Base-by-base conservation (phyloP, 352 stramenopile genomes). In the Pythium periplocum region DNA sequence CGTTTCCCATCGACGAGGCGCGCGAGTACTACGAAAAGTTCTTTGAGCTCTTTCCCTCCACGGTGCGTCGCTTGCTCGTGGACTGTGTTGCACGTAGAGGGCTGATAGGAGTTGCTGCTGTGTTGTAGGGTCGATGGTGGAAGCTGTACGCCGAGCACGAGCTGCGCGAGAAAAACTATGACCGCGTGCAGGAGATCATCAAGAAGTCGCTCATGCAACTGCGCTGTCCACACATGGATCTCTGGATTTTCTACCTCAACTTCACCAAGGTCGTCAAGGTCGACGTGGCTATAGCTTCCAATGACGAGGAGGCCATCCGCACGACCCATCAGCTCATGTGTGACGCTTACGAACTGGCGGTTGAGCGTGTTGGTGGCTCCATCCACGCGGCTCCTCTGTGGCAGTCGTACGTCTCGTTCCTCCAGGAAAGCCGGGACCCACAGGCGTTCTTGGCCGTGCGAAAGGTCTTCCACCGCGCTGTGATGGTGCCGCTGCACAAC, bases 211-310 rank as follows among this genome's bases (percentile, higher is more conserved):
- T 95, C 35, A 89, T 93, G 75, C 71, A 92, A 64, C 55, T 93
- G 43, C 76, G 83, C 17, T 92, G 81, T 50, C 83, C 81, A 30
- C 66, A 93, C 45, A 69, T 95, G 46, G 85, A 95, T 11, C 68
- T 95, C 12, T 95, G 85, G 85, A 68, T 80, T 3, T 93, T 95
- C 46, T 95, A 95, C 63, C 66, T 95, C 34, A 83, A 85, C 58
- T 93, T 95, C 51, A 93, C 83, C 34, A 91, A 92, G 55, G 80
- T 90, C 46, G 80, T 86, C 2, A 86, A 91, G 47, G 64, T 93
- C 45, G 82, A 93, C 44, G 75, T 89, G 42, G 81, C 82, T 5
- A 71, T 83, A 4, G 73, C 82, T 36, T 76, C 78, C 26, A 73
- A 82, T 36, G 74, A 91, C 46, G 33, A 51, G 9, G 59, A 73